Evolutionary conservation across 2,329 filamentous ascomycete genomes (phyloP).

Genomic region (Beauveria australis): DNA sequence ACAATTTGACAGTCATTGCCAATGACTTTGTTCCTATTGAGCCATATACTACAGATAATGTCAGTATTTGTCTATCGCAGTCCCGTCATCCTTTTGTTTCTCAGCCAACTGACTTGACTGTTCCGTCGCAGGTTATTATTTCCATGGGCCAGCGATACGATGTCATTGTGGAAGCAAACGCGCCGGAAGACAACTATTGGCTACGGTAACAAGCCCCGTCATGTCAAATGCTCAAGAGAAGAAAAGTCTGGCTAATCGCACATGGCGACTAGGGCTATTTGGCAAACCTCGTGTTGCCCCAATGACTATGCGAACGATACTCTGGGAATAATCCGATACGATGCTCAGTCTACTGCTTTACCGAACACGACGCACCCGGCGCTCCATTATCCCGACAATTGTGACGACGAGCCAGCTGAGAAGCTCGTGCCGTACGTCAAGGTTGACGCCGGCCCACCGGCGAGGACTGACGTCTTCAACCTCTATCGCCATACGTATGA

Average conservation of each 20-base stretch:
- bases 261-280: not conserved
- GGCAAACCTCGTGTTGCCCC: not conserved
- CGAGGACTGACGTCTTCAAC: not conserved
- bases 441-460: not conserved
- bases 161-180: conserved; percentile 16
- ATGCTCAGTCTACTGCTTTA: not conserved
- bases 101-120: not conserved
- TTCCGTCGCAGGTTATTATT: conserved; percentile 21
- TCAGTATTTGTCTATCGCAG: conserved; percentile 21
- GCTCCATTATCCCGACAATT: not conserved
- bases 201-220: not conserved
- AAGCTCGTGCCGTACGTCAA: not conserved
- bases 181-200: conserved; percentile 13
- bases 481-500: not conserved
- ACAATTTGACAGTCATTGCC: conserved; percentile 49
- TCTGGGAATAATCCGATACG: not conserved
- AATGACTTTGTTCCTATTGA: conserved; percentile 48
- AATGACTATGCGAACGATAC: not conserved
- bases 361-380: not conserved
- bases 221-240: too few relatives aligned
- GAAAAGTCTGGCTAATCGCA: not conserved
- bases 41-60: conserved; percentile 41
- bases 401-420: not conserved
- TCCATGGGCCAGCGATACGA: conserved; percentile 41
- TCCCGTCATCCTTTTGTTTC: not conserved